Evolutionary conservation across 148 eudicot species (phyloP).

Genomic region (Rhododendron ferrugineum): DNA sequence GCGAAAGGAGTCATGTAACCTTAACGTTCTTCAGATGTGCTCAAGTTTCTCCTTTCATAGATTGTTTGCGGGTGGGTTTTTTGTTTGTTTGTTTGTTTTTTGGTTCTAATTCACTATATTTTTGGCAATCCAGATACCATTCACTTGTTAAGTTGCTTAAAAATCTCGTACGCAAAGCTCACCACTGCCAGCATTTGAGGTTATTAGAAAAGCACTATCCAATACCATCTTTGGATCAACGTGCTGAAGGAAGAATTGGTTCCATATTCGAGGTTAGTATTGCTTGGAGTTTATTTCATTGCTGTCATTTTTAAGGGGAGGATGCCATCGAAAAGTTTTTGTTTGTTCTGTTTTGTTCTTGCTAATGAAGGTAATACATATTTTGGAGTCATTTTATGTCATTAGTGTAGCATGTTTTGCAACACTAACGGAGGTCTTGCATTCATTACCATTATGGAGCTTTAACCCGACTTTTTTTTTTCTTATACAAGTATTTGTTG

Average conservation of each 20-base stretch:
- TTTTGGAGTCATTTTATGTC: not conserved
- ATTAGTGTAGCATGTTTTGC: not conserved
- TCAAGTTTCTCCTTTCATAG: not conserved
- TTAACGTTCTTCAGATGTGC: constrained; percentile 41
- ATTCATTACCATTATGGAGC: not conserved
- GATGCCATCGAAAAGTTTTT: not conserved
- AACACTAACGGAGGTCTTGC: not conserved
- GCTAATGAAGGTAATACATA: not conserved
- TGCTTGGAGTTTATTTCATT: not conserved
- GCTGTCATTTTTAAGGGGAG: not conserved
- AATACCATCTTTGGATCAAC: constrained; percentile 24
- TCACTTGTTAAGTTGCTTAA: constrained; percentile 56
- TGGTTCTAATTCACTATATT: not conserved
- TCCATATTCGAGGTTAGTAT: constrained; percentile 31
- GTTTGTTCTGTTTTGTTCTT: not conserved
- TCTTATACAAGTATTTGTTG: not conserved
- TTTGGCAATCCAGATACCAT: constrained; percentile 46
- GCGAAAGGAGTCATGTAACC: constrained; percentile 9
- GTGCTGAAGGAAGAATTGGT: constrained; percentile 13
- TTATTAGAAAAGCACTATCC: constrained; percentile 73
- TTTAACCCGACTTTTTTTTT: not conserved
- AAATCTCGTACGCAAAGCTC: constrained; percentile 44
- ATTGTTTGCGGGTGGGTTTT: too few species aligned
- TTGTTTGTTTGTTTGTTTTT: not conserved
- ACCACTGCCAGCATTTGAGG: constrained; percentile 35